Evolutionary conservation across 2,329 filamentous ascomycete species (phyloP).

Genomic region (Fusarium irregulare): DNA sequence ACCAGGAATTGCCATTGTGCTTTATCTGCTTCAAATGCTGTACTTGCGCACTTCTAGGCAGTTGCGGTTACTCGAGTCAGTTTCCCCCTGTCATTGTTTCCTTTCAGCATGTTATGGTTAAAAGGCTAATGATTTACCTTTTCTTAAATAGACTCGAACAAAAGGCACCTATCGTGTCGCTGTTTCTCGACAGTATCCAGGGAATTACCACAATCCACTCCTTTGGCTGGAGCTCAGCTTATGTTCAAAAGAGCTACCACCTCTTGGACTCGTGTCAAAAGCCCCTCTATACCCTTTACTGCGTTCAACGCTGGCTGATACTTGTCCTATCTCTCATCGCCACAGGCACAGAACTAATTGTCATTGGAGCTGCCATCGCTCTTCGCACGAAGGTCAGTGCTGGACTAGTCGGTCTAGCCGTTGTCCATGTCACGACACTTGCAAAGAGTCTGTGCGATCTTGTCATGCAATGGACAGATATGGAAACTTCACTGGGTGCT

Average conservation of each 20-base stretch:
- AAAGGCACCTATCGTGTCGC: background rate
- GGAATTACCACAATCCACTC: background rate
- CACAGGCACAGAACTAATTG: background rate
- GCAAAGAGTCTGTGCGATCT: background rate
- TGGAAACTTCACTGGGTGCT: conserved; percentile 2
- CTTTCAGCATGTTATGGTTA: too few relatives aligned
- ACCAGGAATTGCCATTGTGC: too few relatives aligned
- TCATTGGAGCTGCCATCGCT: background rate
- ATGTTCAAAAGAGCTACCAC: background rate
- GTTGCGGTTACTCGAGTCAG: too few relatives aligned
- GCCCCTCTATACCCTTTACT: background rate
- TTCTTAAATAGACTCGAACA: background rate
- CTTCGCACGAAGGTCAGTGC: background rate
- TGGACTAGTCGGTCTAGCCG: background rate
- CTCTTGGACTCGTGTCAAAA: conserved; percentile 1
- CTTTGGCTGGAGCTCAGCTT: background rate
- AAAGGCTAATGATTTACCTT: too few relatives aligned
- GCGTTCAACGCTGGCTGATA: conserved; percentile 3
- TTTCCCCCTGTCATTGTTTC: too few relatives aligned
- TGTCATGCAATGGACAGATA: conserved; percentile 10
- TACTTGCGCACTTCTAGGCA: too few relatives aligned
- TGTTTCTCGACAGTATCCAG: conserved; percentile 2
- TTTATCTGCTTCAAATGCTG: too few relatives aligned
- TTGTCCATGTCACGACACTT: conserved; percentile 9
- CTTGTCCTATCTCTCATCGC: conserved; percentile 2